A percentile compares a stretch with the other conserved stretches of the same genome.
Evolutionary conservation across 1,139 yeast genomes (phyloP).

Genomic region (Taphrina wiesneri): DNA sequence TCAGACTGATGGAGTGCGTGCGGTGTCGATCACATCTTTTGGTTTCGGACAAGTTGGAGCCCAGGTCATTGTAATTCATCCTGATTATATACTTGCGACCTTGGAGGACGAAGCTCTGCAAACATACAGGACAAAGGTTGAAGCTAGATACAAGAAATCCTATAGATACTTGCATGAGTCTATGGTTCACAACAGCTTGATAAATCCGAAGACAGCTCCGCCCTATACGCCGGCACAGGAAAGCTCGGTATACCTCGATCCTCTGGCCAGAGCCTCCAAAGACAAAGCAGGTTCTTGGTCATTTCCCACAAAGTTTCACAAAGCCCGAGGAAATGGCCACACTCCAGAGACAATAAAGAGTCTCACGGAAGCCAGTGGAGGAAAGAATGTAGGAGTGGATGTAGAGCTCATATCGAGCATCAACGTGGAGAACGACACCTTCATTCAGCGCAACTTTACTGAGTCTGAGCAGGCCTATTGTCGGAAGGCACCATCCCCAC

Average conservation of each 20-base stretch:
- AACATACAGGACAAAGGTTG: conserved; percentile 68
- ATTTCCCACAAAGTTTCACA: conserved; percentile 51
- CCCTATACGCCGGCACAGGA: conserved; percentile 90
- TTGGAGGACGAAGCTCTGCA: conserved; percentile 70
- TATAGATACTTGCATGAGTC: conserved; percentile 97
- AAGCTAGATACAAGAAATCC: conserved; percentile 80
- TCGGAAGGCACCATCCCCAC: conserved; percentile 66
- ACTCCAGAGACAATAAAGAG: conserved; percentile 50
- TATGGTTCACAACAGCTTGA: conserved; percentile 84
- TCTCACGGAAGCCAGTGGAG: conserved; percentile 54
- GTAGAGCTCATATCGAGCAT: conserved; percentile 83
- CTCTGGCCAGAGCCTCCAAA: conserved; percentile 76
- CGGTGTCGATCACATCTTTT: conserved; percentile 93
- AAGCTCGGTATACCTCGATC: conserved; percentile 88
- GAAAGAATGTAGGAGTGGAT: conserved; percentile 87
- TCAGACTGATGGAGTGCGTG: conserved; percentile 95
- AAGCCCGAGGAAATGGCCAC: conserved; percentile 45
- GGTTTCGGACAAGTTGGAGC: conserved; percentile 99
- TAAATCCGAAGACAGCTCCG: conserved; percentile 88
- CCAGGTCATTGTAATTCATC: conserved; percentile 85
- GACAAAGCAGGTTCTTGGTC: conserved; percentile 55
- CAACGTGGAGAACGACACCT: conserved; percentile 82
- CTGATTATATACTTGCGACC: conserved; percentile 88
- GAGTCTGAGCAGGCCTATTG: conserved; percentile 77
- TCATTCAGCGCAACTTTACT: conserved; percentile 89